phyloP scores from a whole-genome alignment of 2,329 filamentous ascomycete species.

The Cephalotrichum gorgonifer region DNA sequence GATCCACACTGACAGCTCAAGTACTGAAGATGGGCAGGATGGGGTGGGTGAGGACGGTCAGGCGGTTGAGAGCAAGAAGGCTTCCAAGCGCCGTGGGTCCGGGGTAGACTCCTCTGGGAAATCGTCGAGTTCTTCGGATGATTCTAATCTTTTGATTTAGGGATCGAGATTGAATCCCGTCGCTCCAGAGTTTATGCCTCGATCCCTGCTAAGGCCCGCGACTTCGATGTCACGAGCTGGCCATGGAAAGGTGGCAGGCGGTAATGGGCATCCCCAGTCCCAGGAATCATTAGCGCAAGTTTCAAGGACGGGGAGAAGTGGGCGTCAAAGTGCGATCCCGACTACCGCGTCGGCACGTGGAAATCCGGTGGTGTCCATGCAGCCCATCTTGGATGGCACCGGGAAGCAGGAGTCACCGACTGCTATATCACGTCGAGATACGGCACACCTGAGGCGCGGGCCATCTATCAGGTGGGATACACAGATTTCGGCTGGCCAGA shows the following conservation, averaged over 20 bases:
- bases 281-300: not conserved
- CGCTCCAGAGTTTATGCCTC: slow-evolving; percentile 45
- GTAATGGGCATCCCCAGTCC: not conserved
- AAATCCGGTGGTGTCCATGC: not conserved
- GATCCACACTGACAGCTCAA: slow-evolving; percentile 13
- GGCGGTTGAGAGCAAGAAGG: slow-evolving; percentile 7
- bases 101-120: slow-evolving; percentile 5
- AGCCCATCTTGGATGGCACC: not conserved
- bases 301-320: not conserved
- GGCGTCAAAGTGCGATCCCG: too few relatives aligned
- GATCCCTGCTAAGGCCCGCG: slow-evolving; percentile 12
- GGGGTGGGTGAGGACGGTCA: slow-evolving; percentile 10
- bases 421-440: not conserved
- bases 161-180: slow-evolving; percentile 43
- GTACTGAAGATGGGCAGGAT: slow-evolving; percentile 14
- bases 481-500: not conserved
- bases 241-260: not conserved
- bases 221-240: not conserved
- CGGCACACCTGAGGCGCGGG: not conserved
- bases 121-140: slow-evolving; percentile 6
- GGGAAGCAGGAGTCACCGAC: not conserved
- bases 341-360: not conserved
- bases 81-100: not conserved
- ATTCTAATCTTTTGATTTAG: slow-evolving; percentile 34
- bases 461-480: not conserved